Conservation (phyloP, 2,329 filamentous ascomycete genomes). For the Ascochyta rabiei region DNA sequence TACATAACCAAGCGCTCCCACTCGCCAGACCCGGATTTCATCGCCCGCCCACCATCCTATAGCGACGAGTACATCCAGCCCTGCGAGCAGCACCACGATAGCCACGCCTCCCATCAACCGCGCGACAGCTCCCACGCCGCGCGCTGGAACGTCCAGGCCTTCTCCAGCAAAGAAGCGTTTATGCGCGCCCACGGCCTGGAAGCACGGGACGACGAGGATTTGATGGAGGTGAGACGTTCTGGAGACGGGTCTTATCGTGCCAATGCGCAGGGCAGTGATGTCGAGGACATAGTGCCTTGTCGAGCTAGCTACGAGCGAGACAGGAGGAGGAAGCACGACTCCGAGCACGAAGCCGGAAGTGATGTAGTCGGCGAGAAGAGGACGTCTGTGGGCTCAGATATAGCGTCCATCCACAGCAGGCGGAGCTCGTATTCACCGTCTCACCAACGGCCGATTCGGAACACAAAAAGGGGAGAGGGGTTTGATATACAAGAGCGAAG, state of each 20-base stretch:
- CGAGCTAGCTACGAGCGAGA: not conserved
- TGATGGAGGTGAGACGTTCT: not conserved
- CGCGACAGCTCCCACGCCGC: not conserved
- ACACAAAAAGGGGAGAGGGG: not conserved
- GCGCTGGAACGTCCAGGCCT: not conserved
- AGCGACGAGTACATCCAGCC: not conserved
- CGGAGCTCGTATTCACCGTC: not conserved
- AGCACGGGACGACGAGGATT: not conserved
- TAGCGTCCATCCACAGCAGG: not conserved
- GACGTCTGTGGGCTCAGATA: not conserved
- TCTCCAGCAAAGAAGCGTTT: not conserved
- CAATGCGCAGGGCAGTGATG: not conserved
- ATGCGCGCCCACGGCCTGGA: not conserved
- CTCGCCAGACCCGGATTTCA: conserved; percentile 1
- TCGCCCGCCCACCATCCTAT: not conserved
- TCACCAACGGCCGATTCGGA: not conserved
- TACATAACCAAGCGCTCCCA: conserved; percentile 1
- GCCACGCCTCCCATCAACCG: not conserved
- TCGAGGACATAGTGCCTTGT: not conserved
- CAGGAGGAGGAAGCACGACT: not conserved
- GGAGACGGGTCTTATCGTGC: not conserved
- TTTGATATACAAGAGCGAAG: not conserved
- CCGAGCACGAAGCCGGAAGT: not conserved
- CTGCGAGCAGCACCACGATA: not conserved
- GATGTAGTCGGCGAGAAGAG: not conserved